These are phyloP conservation scores for Termitomyces sp. DNA, from an alignment of 768 basidiomycete genomes.

Conservation along the genomic window DNA sequence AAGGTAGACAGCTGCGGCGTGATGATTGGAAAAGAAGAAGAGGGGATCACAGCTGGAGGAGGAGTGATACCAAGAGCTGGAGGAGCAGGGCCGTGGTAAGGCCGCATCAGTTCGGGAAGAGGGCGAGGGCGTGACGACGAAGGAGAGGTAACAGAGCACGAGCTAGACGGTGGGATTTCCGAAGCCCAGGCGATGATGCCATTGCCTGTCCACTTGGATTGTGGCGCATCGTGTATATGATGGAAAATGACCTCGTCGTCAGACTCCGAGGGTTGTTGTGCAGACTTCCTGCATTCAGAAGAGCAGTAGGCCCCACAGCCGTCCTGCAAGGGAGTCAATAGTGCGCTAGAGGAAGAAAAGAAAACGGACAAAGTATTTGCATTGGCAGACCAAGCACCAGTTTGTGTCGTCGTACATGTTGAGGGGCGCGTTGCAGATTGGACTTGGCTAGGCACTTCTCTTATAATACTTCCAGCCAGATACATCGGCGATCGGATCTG, in stretches of 20 bases:
- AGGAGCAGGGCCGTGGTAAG: constrained; percentile 36
- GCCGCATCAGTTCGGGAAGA: constrained; percentile 36
- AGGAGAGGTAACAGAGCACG: constrained; percentile 17
- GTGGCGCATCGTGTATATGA: constrained; percentile 10
- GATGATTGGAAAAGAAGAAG: constrained; percentile 27
- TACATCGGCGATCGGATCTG: constrained; percentile 5
- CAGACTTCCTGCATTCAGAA: constrained; percentile 31
- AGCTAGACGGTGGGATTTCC: constrained; percentile 30
- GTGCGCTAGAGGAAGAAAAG: constrained; percentile 17
- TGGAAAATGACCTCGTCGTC: constrained; percentile 25
- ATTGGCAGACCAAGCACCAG: constrained; percentile 69
- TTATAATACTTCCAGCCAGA: constrained; percentile 7
- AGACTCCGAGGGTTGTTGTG: constrained; percentile 6
- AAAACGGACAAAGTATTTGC: constrained; percentile 50
- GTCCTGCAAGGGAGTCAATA: constrained; percentile 22
- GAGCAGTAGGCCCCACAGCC: constrained; percentile 52
- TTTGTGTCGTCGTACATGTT: constrained; percentile 52
- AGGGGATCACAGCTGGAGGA: constrained; percentile 26
- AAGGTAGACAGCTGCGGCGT: constrained; percentile 30
- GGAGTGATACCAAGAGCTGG: constrained; percentile 49
- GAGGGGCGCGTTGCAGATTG: constrained; percentile 6
- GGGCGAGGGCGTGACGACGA: constrained; percentile 17
- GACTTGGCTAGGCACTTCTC: background rate
- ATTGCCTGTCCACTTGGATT: constrained; percentile 33
- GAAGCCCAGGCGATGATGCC: constrained; percentile 48